Percentiles rank a stretch among this genome's conserved stretches.
Evolutionary conservation across 192 early-diverging fungal genomes (phyloP).

Genomic region (Gamsiella multidivaricata): DNA sequence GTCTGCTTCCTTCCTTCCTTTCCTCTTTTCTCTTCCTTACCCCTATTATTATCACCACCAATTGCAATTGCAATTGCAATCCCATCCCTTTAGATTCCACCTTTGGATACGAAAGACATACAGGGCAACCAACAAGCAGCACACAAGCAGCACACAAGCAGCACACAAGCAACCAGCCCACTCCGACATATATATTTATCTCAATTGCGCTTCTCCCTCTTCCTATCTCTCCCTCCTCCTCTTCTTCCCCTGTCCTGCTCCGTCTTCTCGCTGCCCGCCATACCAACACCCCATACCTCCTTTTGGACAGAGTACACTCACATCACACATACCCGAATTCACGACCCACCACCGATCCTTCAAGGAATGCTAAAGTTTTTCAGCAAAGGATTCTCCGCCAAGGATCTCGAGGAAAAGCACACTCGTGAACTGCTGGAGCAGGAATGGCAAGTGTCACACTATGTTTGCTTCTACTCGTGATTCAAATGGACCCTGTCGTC

Average conservation of each 20-base stretch:
- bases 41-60: not conserved
- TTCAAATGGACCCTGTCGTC: no score
- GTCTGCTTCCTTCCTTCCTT: not conserved
- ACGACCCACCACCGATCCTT: constrained; percentile 2
- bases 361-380: constrained; percentile 49
- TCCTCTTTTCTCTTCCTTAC: not conserved
- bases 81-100: no score
- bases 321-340: no score
- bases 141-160: no score
- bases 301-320: not conserved
- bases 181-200: not conserved
- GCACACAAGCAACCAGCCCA: no score
- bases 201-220: not conserved
- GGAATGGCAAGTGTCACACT: constrained; percentile 41
- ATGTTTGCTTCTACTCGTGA: constrained; percentile 1
- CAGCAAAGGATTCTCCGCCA: constrained; percentile 38
- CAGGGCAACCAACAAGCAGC: no score
- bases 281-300: not conserved
- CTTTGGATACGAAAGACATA: no score
- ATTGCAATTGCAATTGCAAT: no score
- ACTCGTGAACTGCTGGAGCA: constrained; percentile 45
- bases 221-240: not conserved
- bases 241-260: not conserved
- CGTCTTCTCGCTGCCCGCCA: no score
- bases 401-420: constrained; percentile 49